Evolutionary conservation across 305 asterid genomes (phyloP).

Genomic region (Fraxinus velutina): DNA sequence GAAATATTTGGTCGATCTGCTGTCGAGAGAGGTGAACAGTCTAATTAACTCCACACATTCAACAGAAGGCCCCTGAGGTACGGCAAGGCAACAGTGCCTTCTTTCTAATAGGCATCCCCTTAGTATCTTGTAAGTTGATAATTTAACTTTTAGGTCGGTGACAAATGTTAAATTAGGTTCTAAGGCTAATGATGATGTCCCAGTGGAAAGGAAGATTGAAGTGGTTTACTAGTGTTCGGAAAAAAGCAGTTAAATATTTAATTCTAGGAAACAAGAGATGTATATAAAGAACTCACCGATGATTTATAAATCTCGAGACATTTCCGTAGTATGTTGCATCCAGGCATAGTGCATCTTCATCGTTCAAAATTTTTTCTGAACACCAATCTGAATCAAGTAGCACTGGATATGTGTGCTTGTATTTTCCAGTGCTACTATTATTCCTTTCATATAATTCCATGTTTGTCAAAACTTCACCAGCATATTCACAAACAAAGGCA

Average conservation of each 20-base stretch:
- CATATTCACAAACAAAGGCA: constrained; percentile 53
- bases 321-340: constrained; percentile 85
- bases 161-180: background rate
- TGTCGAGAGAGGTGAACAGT: background rate
- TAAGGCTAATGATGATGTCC: background rate
- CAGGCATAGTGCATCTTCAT: constrained; percentile 88
- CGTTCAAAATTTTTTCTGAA: constrained; percentile 59
- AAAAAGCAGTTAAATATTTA: background rate
- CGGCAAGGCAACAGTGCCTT: background rate
- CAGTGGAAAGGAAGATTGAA: background rate
- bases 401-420: constrained; percentile 64
- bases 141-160: background rate
- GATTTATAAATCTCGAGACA: constrained; percentile 82
- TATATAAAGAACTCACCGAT: constrained; percentile 46
- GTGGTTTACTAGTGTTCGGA: background rate
- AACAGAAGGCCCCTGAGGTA: background rate
- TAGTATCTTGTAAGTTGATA: background rate
- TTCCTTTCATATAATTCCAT: constrained; percentile 62
- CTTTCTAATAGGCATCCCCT: background rate
- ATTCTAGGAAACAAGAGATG: background rate
- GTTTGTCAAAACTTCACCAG: constrained; percentile 76
- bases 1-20: background rate
- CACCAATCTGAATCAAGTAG: constrained; percentile 92
- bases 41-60: background rate
- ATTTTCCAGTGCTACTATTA: constrained; percentile 30